A percentile compares a stretch with the other conserved stretches of the same genome.
Conservation (phyloP, 805 yeast genomes). For the Wickerhamiella australiensis region DNA sequence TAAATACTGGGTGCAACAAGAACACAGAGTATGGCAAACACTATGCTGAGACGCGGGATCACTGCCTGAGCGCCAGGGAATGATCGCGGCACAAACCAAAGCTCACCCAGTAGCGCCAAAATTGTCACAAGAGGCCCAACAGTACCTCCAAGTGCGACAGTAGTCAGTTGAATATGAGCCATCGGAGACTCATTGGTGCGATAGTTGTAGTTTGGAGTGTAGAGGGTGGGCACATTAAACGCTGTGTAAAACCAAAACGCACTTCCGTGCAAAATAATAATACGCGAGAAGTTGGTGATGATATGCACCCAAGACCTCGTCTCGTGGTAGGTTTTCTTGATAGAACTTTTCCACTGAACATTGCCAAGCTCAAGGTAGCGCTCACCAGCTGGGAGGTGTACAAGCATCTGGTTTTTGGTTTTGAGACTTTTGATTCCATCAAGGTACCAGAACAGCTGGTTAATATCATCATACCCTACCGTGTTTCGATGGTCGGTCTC, state of each 20-base stretch:
- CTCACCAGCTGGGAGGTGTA: conserved; percentile 43
- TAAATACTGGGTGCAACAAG: conserved; percentile 25
- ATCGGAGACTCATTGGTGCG: conserved; percentile 49
- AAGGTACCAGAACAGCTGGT: conserved; percentile 76
- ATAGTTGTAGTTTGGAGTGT: conserved; percentile 46
- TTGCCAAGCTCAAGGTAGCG: conserved; percentile 44
- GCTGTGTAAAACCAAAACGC: conserved; percentile 68
- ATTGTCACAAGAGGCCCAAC: conserved; percentile 47
- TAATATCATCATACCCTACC: conserved; percentile 83
- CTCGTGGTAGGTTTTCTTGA: conserved; percentile 65
- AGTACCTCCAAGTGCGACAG: conserved; percentile 57
- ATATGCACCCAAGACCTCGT: conserved; percentile 67
- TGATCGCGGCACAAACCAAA: conserved; percentile 51
- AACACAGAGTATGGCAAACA: conserved; percentile 34
- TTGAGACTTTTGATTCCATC: conserved; percentile 51
- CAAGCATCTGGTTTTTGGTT: conserved; percentile 35
- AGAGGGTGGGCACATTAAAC: conserved; percentile 55
- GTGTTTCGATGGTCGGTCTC: conserved; percentile 55
- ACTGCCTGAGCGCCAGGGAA: conserved; percentile 65
- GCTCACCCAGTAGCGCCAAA: conserved; percentile 45
- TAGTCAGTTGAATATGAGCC: conserved; percentile 40
- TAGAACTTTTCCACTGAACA: conserved; percentile 54
- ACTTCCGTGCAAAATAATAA: conserved; percentile 66
- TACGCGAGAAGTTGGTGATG: conserved; percentile 59
- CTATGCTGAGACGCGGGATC: conserved; percentile 35